Evolutionary conservation across 169 alveolate genomes (phyloP).

Genomic region (Cryptosporidium viatorum): DNA sequence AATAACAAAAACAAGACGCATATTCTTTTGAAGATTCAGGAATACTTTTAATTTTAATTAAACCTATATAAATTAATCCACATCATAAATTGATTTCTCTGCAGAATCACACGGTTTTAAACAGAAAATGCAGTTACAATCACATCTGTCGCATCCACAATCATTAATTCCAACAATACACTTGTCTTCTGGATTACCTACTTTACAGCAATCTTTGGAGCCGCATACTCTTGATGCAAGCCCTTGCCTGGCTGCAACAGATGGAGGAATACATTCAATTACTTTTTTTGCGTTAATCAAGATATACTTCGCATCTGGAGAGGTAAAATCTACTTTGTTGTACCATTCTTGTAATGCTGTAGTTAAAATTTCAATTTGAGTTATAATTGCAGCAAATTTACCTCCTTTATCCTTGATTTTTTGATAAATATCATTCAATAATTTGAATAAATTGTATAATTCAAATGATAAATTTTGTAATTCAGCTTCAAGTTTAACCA

Average conservation of each 20-base stretch:
- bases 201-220: conserved; percentile 2
- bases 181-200: neutral
- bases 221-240: conserved; percentile 8
- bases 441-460: neutral
- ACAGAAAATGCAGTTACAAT: conserved; percentile 14
- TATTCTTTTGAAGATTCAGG: neutral
- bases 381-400: neutral
- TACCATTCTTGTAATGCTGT: neutral
- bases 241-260: conserved; percentile 10
- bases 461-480: neutral
- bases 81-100: neutral
- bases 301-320: neutral
- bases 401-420: neutral
- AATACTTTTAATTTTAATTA: neutral
- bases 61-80: neutral
- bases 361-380: neutral
- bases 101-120: neutral
- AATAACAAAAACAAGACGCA: neutral
- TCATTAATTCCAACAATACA: neutral
- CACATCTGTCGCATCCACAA: neutral
- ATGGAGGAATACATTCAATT: neutral
- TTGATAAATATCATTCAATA: neutral
- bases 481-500: neutral
- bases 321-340: neutral
- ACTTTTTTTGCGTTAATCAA: neutral